Conservation (phyloP, 768 basidiomycete species). For the Amanita subjunquillea region DNA sequence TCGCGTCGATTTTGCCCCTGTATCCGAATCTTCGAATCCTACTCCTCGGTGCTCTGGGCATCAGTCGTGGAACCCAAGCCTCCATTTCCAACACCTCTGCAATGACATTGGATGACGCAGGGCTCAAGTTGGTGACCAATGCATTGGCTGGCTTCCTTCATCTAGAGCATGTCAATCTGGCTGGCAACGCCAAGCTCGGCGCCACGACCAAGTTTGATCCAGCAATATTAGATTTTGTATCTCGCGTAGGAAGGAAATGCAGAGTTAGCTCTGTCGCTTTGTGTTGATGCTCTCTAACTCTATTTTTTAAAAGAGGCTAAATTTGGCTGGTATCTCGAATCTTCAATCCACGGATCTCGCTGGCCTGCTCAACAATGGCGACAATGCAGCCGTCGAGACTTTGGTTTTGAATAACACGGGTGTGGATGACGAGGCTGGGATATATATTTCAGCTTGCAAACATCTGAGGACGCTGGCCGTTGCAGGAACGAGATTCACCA, state of each 20-base stretch:
- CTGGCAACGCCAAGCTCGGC: slow-evolving; percentile 54
- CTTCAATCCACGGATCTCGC: slow-evolving; percentile 42
- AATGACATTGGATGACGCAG: slow-evolving; percentile 47
- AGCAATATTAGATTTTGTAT: slow-evolving; percentile 35
- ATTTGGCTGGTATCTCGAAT: slow-evolving; percentile 41
- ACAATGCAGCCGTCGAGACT: slow-evolving; percentile 29
- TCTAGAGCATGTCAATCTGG: slow-evolving; percentile 48
- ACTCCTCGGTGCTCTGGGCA: slow-evolving; percentile 49
- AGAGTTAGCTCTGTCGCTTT: slow-evolving; percentile 26
- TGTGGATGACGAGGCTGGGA: slow-evolving; percentile 46
- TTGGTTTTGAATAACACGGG: slow-evolving; percentile 51
- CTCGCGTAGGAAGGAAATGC: slow-evolving; percentile 46
- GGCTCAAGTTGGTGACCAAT: slow-evolving; percentile 32
- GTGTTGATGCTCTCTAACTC: background rate
- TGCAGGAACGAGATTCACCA: slow-evolving; percentile 48
- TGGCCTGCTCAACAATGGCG: slow-evolving; percentile 30
- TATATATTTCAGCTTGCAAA: slow-evolving; percentile 42
- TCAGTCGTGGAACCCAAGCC: slow-evolving; percentile 29
- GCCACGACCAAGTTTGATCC: slow-evolving; percentile 19
- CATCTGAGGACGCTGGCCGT: slow-evolving; percentile 38
- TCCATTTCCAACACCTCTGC: slow-evolving; percentile 35
- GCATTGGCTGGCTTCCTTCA: slow-evolving; percentile 21
- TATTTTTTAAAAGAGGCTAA: slow-evolving; percentile 33
- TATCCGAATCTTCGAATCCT: slow-evolving; percentile 37
- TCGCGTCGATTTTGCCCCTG: slow-evolving; percentile 26